Conservation (phyloP, 306 rosid genomes). For the Mimosa bimucronata region DNA sequence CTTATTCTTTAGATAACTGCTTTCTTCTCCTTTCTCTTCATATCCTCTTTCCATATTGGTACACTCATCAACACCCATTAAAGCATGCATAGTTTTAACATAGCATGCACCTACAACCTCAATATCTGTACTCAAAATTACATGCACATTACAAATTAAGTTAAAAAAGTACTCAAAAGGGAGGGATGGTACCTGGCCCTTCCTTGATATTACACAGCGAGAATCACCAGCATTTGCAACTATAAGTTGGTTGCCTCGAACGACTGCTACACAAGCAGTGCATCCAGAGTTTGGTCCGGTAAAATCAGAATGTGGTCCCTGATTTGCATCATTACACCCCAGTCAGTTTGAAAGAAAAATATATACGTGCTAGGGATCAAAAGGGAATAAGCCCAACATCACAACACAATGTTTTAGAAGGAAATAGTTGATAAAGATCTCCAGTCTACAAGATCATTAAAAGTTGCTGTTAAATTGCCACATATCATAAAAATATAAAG, state of each 20-base stretch:
- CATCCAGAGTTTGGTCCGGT: conserved; percentile 85
- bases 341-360: conserved; percentile 37
- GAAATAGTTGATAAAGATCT: conserved; percentile 24
- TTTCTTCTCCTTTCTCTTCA: not conserved
- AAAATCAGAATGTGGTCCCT: conserved; percentile 98
- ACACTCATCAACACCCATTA: conserved; percentile 2
- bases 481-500: not conserved
- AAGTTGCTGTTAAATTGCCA: conserved; percentile 20
- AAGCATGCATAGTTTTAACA: not conserved
- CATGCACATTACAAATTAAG: conserved; percentile 16
- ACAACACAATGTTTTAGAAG: conserved; percentile 11
- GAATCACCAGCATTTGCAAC: conserved; percentile 99
- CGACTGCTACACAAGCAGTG: conserved; percentile 92
- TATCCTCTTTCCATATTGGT: not conserved
- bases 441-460: not conserved
- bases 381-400: conserved; percentile 20
- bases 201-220: conserved; percentile 85
- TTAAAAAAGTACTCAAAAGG: not conserved
- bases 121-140: conserved; percentile 13
- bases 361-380: not conserved
- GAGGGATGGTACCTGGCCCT: conserved; percentile 77
- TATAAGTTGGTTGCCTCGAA: conserved; percentile 67
- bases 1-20: not conserved
- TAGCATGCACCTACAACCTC: conserved; percentile 18
- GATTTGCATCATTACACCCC: conserved; percentile 41